Evolutionary conservation across 1,284 basidiomycete species (phyloP), one percentile per base, ranked within the genome.

Genomic region (Ceratorhiza oryzae-sativae): DNA sequence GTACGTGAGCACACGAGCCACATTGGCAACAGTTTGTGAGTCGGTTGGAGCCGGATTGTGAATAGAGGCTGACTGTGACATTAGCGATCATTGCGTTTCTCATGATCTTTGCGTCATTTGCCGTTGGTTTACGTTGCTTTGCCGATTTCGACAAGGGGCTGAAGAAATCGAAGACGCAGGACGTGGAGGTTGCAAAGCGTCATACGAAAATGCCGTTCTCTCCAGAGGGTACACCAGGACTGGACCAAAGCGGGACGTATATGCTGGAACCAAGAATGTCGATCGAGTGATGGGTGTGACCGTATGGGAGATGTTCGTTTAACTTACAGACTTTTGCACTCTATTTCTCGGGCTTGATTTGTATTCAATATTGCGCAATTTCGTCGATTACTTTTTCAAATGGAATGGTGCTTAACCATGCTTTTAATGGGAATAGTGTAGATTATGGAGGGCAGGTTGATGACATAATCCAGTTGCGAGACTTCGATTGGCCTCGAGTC

Each of bases 21-120:
- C 90, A n/a, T 82, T 90, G 27, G 91, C 88, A 23, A 86, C 86
- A 49, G 94, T 90, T 83, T 93, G 92, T 94, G 77, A 76, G 92
- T 84, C 0, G 1, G 20, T 48, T 48, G 71, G 32, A 13, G 48
- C 5, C 5, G 27, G 23, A 25, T 49, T 18, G 48, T 27, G 48
- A 25, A 49, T 49, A 5, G 6, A 8, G 6, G 48, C 25, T 56
- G 65, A 62, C 56, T 61, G 34, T 70, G 56, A 56, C 46, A 32
- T 62, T 74, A 93, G 91, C 90, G 20, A 85, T 92, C 74, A 84
- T 89, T 70, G 87, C 91, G 0, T 91, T 93, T 80, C 70, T 93
- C 20, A 82, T 93, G 56, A 79, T 93, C 25, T 86, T 92, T 73
- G 80, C 83, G 12, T 91, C 90, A 12, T 92, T 93, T 77, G 85